Evolutionary conservation across 352 stramenopile species (phyloP).

Genomic region (Pythium sukuiense): DNA sequence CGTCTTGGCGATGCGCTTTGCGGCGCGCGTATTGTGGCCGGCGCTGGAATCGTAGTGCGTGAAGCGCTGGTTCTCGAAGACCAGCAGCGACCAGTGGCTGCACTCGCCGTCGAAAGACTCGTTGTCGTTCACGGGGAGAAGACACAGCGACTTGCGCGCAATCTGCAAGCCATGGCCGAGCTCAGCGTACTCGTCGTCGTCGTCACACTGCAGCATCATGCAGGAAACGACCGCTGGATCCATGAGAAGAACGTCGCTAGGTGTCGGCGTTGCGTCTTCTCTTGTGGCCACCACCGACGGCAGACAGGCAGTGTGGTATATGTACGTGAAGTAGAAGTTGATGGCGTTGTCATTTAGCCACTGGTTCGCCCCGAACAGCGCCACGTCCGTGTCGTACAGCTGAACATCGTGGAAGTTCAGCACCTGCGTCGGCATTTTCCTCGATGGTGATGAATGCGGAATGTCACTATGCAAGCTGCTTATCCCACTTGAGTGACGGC

Average conservation of each 20-base stretch:
- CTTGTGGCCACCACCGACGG: not conserved
- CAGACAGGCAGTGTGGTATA: slow-evolving; percentile 46
- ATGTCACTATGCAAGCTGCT: slow-evolving; percentile 3
- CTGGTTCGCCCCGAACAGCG: slow-evolving; percentile 51
- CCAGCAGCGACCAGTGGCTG: slow-evolving; percentile 78
- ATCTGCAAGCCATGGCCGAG: slow-evolving; percentile 52
- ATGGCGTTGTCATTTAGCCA: slow-evolving; percentile 87
- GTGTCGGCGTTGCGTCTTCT: not conserved
- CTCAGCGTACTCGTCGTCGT: slow-evolving; percentile 73
- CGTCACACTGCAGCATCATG: slow-evolving; percentile 81
- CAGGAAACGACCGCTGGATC: slow-evolving; percentile 80
- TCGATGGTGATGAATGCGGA: not conserved
- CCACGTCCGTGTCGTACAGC: slow-evolving; percentile 79
- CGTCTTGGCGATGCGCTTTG: slow-evolving; percentile 37
- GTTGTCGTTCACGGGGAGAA: slow-evolving; percentile 78
- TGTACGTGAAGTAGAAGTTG: slow-evolving; percentile 82
- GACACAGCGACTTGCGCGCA: slow-evolving; percentile 35
- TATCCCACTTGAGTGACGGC: not conserved
- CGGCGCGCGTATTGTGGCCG: slow-evolving; percentile 55
- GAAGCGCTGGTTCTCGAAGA: slow-evolving; percentile 44
- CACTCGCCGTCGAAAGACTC: slow-evolving; percentile 50
- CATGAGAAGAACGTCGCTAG: slow-evolving; percentile 54
- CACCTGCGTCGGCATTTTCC: slow-evolving; percentile 44
- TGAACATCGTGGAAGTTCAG: slow-evolving; percentile 82
- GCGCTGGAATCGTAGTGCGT: slow-evolving; percentile 75